phyloP scores from a whole-genome alignment of 768 basidiomycete species.

The Suillus variegatus region DNA sequence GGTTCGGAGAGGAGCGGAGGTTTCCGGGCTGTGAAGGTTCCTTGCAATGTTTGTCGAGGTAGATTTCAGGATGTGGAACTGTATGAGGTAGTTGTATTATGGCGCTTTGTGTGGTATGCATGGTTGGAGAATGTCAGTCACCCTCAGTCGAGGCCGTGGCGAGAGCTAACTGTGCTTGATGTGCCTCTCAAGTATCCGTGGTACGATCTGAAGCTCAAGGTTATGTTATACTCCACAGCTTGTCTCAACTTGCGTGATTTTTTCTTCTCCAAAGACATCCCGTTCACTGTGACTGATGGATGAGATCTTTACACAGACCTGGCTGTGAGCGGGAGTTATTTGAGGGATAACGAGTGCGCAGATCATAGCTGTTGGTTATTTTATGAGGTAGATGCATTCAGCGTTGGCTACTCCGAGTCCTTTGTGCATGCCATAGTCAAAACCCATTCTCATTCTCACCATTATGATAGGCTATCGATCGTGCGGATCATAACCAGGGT shows the following conservation, averaged over 20 bases:
- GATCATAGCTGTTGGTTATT: too few species aligned
- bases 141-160: neutral
- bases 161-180: neutral
- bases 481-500: too few species aligned
- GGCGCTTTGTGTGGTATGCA: neutral
- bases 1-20: neutral
- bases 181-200: neutral
- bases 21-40: neutral
- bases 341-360: too few species aligned
- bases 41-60: neutral
- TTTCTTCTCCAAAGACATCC: neutral
- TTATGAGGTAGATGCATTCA: too few species aligned
- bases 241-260: neutral
- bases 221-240: neutral
- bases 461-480: too few species aligned
- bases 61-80: neutral
- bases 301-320: too few species aligned
- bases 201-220: neutral
- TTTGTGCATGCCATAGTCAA: too few species aligned
- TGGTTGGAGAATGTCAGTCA: neutral
- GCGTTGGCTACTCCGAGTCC: too few species aligned
- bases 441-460: too few species aligned
- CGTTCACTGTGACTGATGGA: too few species aligned
- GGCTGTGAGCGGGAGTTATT: too few species aligned
- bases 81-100: neutral